A percentile compares a stretch with the other conserved stretches of the same genome.
These are phyloP conservation scores for Syzygium aromaticum DNA, from an alignment of 345 rosid species.

Conservation along the genomic window DNA sequence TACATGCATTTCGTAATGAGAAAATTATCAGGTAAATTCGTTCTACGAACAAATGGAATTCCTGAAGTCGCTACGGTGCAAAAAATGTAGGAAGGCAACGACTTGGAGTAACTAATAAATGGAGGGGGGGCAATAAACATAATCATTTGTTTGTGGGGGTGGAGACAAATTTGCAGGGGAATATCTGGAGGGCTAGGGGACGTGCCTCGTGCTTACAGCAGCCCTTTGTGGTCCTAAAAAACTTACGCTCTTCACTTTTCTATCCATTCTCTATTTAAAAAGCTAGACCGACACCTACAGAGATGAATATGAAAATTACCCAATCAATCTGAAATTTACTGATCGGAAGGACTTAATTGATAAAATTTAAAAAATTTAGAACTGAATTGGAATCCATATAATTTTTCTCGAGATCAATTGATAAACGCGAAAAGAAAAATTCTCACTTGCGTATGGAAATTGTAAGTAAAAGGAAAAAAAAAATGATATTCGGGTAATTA, in stretches of 20 bases:
- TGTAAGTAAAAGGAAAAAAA: background rate
- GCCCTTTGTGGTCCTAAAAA: background rate
- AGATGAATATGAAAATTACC: background rate
- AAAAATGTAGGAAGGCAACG: background rate
- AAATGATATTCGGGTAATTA: background rate
- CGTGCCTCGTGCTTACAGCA: background rate
- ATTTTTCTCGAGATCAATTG: background rate
- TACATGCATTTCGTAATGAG: background rate
- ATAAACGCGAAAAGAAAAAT: background rate
- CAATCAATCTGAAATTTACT: background rate
- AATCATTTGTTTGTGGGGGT: background rate
- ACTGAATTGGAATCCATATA: fast-evolving
- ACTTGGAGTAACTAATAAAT: background rate
- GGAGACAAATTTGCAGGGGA: background rate
- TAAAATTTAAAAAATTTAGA: background rate
- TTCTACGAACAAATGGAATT: background rate
- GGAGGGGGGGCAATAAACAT: background rate
- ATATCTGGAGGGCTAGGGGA: background rate
- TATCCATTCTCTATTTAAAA: background rate
- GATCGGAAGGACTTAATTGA: fast-evolving
- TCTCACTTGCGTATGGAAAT: background rate
- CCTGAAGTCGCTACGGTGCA: background rate
- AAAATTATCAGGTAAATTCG: background rate
- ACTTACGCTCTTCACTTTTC: background rate
- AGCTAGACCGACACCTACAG: background rate